phyloP scores from a whole-genome alignment of 2,329 filamentous ascomycete genomes.

The Chrysoporthe austroafricana region DNA sequence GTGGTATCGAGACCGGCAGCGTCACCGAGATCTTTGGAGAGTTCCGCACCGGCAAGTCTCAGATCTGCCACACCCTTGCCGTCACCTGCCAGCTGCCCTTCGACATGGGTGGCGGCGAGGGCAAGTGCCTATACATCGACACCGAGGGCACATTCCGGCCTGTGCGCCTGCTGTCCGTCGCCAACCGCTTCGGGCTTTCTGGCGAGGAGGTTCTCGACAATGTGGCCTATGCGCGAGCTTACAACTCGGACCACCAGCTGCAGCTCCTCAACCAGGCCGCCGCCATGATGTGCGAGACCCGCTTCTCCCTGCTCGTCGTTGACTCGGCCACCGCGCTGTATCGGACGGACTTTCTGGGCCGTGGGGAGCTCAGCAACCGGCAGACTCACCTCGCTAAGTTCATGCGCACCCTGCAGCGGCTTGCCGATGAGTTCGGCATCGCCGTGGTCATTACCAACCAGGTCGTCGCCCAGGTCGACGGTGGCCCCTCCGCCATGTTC shows the following conservation, averaged over 20 bases:
- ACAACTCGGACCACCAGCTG: constrained; percentile 97
- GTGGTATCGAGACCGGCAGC: constrained; percentile 94
- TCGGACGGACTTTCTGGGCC: constrained; percentile 94
- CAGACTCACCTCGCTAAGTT: constrained; percentile 90
- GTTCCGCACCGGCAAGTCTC: constrained; percentile 96
- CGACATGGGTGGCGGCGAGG: constrained; percentile 98
- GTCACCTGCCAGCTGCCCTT: constrained; percentile 98
- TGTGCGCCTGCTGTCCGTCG: constrained; percentile 86
- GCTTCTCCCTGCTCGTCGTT: constrained; percentile 93
- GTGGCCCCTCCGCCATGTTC: constrained; percentile 96
- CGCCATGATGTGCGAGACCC: constrained; percentile 99
- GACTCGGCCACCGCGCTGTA: constrained; percentile 96
- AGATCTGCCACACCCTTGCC: constrained; percentile 97
- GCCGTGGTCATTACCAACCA: constrained; percentile 99
- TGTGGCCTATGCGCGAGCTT: constrained; percentile 95
- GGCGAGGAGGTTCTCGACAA: constrained; percentile 98
- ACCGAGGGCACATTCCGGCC: constrained; percentile 97
- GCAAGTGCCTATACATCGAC: constrained; percentile 98
- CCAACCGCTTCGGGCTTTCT: constrained; percentile 90
- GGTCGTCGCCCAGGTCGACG: constrained; percentile 97
- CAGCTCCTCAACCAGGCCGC: constrained; percentile 93
- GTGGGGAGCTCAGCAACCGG: constrained; percentile 91
- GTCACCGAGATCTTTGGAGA: constrained; percentile 99
- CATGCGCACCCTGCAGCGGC: constrained; percentile 79
- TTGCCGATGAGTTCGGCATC: constrained; percentile 87